phyloP scores from a whole-genome alignment of 1,284 basidiomycete genomes.

The Fistulinella cinereoalba region DNA sequence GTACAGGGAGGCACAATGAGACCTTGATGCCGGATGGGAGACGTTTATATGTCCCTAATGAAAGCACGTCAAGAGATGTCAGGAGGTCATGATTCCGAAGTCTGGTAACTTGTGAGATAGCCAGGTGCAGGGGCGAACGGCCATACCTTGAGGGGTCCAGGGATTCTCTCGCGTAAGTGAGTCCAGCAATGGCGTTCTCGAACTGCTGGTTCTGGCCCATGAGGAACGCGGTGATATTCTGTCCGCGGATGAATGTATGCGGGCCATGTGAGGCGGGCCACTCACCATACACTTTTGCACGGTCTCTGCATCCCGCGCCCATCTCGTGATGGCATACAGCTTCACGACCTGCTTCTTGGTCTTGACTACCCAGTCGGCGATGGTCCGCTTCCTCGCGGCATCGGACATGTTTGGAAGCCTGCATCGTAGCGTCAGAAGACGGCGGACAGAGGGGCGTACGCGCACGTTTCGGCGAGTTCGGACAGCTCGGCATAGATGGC shows the following conservation, averaged over 20 bases:
- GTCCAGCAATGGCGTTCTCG: conserved; percentile 60
- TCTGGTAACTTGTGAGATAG: conserved; percentile 39
- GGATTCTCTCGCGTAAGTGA: conserved; percentile 64
- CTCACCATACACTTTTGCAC: conserved; percentile 82
- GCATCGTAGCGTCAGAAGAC: conserved; percentile 8
- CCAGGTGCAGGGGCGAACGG: not conserved
- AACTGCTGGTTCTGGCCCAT: conserved; percentile 83
- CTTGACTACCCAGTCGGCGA: conserved; percentile 86
- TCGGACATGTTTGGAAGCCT: conserved; percentile 86
- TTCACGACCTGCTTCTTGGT: conserved; percentile 89
- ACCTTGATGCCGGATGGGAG: conserved; percentile 80
- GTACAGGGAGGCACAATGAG: conserved; percentile 12
- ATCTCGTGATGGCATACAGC: conserved; percentile 80
- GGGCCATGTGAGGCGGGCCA: conserved; percentile 1
- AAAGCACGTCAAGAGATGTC: conserved; percentile 83
- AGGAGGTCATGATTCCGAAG: conserved; percentile 88
- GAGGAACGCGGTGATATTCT: conserved; percentile 84
- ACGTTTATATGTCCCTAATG: conserved; percentile 76
- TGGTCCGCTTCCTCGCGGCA: conserved; percentile 71
- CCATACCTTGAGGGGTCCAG: conserved; percentile 65
- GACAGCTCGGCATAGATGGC: conserved; percentile 80
- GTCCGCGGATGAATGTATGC: conserved; percentile 4
- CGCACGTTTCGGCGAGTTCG: conserved; percentile 85
- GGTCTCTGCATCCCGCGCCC: conserved; percentile 76
- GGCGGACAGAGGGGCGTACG: conserved; percentile 7